These are phyloP conservation scores for Aspergillus amoenus DNA, from an alignment of 2,329 filamentous ascomycete species.

Conservation along the genomic window DNA sequence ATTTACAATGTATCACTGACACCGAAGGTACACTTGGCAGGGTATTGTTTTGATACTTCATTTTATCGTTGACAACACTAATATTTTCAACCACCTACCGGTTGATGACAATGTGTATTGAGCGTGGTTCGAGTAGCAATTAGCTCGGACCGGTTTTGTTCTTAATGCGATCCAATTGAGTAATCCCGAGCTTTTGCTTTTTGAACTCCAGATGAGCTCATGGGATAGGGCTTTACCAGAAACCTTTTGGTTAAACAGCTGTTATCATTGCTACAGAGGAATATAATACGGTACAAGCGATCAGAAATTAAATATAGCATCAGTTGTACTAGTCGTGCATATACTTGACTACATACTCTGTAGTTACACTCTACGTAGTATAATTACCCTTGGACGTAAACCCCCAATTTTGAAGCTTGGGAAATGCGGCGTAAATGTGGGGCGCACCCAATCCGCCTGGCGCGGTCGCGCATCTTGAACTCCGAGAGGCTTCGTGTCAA, in stretches of 20 bases:
- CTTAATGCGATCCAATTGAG: background rate
- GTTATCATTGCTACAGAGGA: too few relatives aligned
- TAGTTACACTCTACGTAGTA: background rate
- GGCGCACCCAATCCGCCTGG: background rate
- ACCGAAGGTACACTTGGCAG: slow-evolving; percentile 42
- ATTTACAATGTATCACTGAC: slow-evolving; percentile 48
- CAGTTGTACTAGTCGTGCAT: too few relatives aligned
- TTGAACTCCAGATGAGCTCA: background rate
- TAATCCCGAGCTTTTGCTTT: background rate
- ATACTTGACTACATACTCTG: too few relatives aligned
- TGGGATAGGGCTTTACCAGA: too few relatives aligned
- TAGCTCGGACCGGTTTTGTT: background rate
- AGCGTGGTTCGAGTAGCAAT: background rate
- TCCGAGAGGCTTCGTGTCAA: slow-evolving; percentile 42
- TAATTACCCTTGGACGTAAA: background rate
- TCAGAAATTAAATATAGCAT: too few relatives aligned
- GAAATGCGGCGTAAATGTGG: slow-evolving; percentile 9
- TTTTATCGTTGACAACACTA: background rate
- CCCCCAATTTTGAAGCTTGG: background rate
- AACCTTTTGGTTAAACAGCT: too few relatives aligned
- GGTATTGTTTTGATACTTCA: slow-evolving; percentile 36
- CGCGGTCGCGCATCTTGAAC: slow-evolving; percentile 22
- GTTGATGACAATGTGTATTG: background rate
- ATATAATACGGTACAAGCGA: too few relatives aligned
- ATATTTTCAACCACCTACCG: background rate